These are phyloP conservation scores for Dictyostelium brefeldianum DNA, from an alignment of 78 protist species.

Conservation along the genomic window DNA sequence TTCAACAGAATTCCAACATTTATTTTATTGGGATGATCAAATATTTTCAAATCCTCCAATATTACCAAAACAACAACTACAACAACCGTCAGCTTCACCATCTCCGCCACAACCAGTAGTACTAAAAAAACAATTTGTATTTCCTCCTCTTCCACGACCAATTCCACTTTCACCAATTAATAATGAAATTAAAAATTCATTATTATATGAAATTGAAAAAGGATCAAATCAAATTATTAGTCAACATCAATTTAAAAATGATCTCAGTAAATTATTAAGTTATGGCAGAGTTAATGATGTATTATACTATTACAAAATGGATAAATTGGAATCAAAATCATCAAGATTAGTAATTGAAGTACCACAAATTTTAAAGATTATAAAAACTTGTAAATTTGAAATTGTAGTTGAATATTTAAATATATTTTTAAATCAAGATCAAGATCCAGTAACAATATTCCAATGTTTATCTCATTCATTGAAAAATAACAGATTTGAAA, in stretches of 20 bases:
- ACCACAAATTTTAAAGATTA: neutral
- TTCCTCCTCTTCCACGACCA: neutral
- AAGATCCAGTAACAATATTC: neutral
- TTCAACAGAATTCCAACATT: neutral
- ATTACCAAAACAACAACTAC: neutral
- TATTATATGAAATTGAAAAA: neutral
- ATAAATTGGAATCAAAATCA: neutral
- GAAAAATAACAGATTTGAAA: neutral
- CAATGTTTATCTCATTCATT: neutral
- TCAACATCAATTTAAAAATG: neutral
- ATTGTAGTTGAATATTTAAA: neutral
- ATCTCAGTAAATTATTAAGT: neutral
- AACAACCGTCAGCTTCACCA: neutral
- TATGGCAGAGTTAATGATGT: neutral
- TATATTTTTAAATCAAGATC: neutral
- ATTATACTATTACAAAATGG: neutral
- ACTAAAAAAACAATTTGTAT: too few species aligned
- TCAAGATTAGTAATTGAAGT: neutral
- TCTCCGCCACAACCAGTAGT: neutral
- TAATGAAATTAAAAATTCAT: too few species aligned
- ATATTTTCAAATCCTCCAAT: conserved; percentile 6
- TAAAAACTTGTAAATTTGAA: neutral
- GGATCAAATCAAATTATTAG: neutral
- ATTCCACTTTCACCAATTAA: neutral
- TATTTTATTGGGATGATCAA: neutral